Conservation (phyloP, 2,329 filamentous ascomycete species). For the Colletotrichum horii region DNA sequence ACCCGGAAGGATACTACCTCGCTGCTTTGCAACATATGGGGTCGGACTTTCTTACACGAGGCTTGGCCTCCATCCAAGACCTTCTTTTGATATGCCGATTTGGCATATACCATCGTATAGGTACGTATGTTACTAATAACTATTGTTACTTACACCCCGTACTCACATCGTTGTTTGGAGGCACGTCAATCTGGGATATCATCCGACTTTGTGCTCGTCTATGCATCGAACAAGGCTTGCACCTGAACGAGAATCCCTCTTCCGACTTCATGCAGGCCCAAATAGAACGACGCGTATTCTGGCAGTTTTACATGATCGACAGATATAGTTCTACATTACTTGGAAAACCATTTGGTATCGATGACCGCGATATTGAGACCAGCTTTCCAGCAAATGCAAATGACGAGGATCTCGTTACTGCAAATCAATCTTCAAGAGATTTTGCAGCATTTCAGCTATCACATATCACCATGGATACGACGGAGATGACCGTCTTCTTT, state of each 20-base stretch:
- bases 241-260: conserved; percentile 21
- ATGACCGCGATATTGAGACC: conserved; percentile 42
- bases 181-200: conserved; percentile 45
- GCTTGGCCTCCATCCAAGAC: conserved; percentile 41
- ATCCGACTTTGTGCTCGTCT: conserved; percentile 42
- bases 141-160: no score
- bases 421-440: conserved; percentile 17
- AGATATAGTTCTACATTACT: conserved; percentile 47
- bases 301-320: conserved; percentile 50
- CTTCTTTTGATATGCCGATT: conserved; percentile 44
- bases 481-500: conserved; percentile 43
- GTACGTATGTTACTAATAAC: conserved; percentile 16
- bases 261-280: conserved; percentile 36
- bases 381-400: conserved; percentile 38
- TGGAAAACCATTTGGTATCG: conserved; percentile 45
- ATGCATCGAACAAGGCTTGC: conserved; percentile 43
- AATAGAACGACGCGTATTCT: conserved; percentile 44
- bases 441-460: neutral
- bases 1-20: conserved; percentile 45
- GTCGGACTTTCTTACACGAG: conserved; percentile 32
- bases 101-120: conserved; percentile 47
- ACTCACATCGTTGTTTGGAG: conserved; percentile 3
- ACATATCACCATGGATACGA: conserved; percentile 17
- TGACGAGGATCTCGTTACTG: conserved; percentile 33
- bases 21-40: conserved; percentile 38